Evolutionary conservation across 192 early-diverging fungal genomes (phyloP), one percentile per base, ranked within the genome.

Genomic region (Rhizophagus sp.): DNA sequence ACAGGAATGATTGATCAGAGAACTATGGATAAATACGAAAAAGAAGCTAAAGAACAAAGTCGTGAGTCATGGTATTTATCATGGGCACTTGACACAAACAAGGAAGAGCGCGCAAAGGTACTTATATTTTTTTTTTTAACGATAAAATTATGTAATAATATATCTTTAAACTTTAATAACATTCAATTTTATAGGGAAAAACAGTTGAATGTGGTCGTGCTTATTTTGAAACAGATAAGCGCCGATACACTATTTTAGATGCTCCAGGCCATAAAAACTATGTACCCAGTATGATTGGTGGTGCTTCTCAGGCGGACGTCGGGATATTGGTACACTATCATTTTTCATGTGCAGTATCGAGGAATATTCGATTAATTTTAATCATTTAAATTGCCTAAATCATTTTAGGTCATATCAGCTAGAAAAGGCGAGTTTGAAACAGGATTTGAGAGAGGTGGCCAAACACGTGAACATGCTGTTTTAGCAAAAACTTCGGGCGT

Each of bases 1-100:
- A 97, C 97, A n/a, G 97, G 94, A 33, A 99, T 98, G 98, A 96
- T 99, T 30, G 98, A 99, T 84, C 97, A 98, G 90, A 92, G 98
- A 83, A 99, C 97, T 11, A 91, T 99, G 93, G 98, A 99, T 83
- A 99, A 99, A 83, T 97, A 97, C 86, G 96, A 99, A 88, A 93
- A 93, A 83, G 98, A 99, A 82, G 98, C 98, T 82, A 97, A 97
- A 88, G 98, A 99, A 83, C 92, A 91, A 47, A 96, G 96, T 70
- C 92, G 97, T 82, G 98, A 99, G 78, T 96, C 96, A 15, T 99
- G 97, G 97, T 98, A 97, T 79, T 88, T 99, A 78, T 98, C 97
- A 49, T 99, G 97, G 97, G 98, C 96, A 39, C 89, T 99, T 67
- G 98, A 99, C 87, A 92, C 96, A 75, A 98, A 97, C 87, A 87